These are phyloP conservation scores for Fraxinus baroniana DNA, from an alignment of 305 asterid species.

Conservation along the genomic window DNA sequence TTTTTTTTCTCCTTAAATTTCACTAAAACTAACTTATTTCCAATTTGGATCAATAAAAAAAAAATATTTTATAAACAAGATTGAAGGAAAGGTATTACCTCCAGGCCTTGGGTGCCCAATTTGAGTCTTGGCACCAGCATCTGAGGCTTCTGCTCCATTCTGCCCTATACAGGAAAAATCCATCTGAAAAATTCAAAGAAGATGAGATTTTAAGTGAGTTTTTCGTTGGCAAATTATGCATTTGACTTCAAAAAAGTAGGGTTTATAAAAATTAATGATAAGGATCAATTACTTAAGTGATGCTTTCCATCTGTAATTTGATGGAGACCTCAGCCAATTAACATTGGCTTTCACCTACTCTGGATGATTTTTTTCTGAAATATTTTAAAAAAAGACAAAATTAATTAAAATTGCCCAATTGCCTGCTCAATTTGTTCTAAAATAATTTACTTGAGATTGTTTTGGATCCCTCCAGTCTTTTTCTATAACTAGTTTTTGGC, in stretches of 20 bases:
- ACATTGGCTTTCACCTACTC: not conserved
- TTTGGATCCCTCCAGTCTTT: not conserved
- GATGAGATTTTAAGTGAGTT: not conserved
- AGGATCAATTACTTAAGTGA: not conserved
- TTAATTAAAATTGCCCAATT: not conserved
- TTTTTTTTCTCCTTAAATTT: not conserved
- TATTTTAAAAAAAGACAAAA: not conserved
- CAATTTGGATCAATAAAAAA: not conserved
- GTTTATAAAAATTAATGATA: not conserved
- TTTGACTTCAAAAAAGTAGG: not conserved
- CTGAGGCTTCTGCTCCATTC: conserved; percentile 22
- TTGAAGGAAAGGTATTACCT: conserved; percentile 22
- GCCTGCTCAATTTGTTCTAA: not conserved
- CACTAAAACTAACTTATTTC: not conserved
- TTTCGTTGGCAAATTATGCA: not conserved
- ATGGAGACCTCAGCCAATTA: not conserved
- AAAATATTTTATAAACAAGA: not conserved
- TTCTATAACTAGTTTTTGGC: no score
- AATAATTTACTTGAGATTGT: not conserved
- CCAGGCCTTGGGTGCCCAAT: conserved; percentile 42
- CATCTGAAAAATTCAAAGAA: not conserved
- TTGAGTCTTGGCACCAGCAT: conserved; percentile 32
- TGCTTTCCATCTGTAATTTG: not conserved
- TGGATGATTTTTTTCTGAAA: not conserved
- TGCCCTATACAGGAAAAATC: not conserved